phyloP scores from a whole-genome alignment of 306 rosid species.

The Gynostemma pentaphyllum region DNA sequence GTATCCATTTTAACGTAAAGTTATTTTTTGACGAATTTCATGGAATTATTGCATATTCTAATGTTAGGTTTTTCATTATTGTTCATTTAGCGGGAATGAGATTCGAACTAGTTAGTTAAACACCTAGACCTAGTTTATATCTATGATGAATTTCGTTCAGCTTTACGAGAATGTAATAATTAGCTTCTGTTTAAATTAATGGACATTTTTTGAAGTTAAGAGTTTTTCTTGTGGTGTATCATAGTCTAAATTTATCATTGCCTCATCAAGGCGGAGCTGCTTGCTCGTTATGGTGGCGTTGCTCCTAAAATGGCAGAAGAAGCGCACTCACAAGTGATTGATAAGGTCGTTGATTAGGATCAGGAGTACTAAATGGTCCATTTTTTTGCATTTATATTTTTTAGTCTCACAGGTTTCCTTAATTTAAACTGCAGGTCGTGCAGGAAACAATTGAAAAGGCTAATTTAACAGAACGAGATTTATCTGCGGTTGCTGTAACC shows the following conservation, averaged over 20 bases:
- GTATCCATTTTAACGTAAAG: slow-evolving; percentile 22
- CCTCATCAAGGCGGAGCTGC: slow-evolving; percentile 72
- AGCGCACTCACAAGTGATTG: slow-evolving; percentile 79
- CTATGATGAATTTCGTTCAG: not conserved
- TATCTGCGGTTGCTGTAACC: slow-evolving; percentile 92
- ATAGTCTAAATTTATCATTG: not conserved
- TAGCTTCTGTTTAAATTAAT: not conserved
- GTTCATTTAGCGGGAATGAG: not conserved
- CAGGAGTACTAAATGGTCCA: not conserved
- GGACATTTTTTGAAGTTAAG: not conserved
- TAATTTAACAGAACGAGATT: slow-evolving; percentile 54
- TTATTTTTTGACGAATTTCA: not conserved
- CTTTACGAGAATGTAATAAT: not conserved
- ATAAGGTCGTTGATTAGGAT: slow-evolving; percentile 38
- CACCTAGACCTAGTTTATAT: not conserved
- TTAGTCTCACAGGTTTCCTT: slow-evolving; percentile 3
- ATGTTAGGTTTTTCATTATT: not conserved
- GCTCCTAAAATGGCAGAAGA: slow-evolving; percentile 98
- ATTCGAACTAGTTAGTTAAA: not conserved
- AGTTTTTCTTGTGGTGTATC: slow-evolving; percentile 1
- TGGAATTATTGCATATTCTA: not conserved
- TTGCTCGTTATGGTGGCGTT: slow-evolving; percentile 80
- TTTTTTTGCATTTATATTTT: slow-evolving; percentile 1
- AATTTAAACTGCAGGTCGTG: slow-evolving; percentile 55
- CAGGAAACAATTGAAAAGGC: slow-evolving; percentile 83